Conservation (phyloP, 1,139 yeast species). For the Zygotorulaspora mrakii region DNA sequence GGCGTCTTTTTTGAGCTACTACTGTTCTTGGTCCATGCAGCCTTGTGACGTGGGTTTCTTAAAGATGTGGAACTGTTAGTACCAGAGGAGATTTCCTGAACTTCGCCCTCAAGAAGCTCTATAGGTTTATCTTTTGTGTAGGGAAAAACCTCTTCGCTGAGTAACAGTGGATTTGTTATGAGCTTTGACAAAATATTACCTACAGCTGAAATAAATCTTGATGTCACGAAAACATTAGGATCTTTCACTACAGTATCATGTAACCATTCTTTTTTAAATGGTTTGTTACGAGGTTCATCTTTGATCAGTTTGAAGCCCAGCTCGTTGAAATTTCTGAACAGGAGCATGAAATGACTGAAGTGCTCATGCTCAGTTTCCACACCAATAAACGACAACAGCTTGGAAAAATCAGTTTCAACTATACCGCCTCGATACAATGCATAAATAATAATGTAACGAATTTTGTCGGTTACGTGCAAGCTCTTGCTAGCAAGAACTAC, state of each 20-base stretch:
- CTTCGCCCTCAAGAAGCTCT: slow-evolving; percentile 48
- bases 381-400: slow-evolving; percentile 67
- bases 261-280: slow-evolving; percentile 46
- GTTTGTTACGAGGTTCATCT: slow-evolving; percentile 39
- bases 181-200: slow-evolving; percentile 53
- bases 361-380: slow-evolving; percentile 52
- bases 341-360: slow-evolving; percentile 45
- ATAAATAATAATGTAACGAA: slow-evolving; percentile 73
- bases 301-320: slow-evolving; percentile 70
- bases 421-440: slow-evolving; percentile 84
- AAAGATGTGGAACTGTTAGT: slow-evolving; percentile 46
- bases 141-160: slow-evolving; percentile 58
- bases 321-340: slow-evolving; percentile 61
- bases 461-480: slow-evolving; percentile 57
- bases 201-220: slow-evolving; percentile 72
- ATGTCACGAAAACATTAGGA: slow-evolving; percentile 66
- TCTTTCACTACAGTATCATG: slow-evolving; percentile 54
- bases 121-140: slow-evolving; percentile 72
- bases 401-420: slow-evolving; percentile 65
- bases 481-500: slow-evolving; percentile 52
- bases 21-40: slow-evolving; percentile 70
- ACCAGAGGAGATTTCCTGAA: slow-evolving; percentile 40
- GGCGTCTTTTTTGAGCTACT: slow-evolving; percentile 41
- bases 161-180: slow-evolving; percentile 36
- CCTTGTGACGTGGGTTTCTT: slow-evolving; percentile 71